phyloP scores from a whole-genome alignment of 805 yeast species.

The Candida insectalens region DNA sequence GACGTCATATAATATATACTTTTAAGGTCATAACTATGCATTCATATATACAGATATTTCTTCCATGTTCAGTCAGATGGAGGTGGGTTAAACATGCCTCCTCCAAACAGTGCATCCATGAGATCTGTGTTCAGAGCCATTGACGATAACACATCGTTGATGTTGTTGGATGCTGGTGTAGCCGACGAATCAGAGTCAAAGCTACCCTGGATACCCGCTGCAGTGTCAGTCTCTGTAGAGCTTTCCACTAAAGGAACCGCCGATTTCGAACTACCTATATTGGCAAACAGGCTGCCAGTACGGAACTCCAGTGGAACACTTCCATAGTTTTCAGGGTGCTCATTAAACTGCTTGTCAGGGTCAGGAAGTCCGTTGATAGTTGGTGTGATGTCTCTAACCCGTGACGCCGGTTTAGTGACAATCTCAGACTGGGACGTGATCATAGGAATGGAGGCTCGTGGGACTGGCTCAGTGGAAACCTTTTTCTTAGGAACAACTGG shows the following conservation, averaged over 20 bases:
- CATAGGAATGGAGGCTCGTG: neutral
- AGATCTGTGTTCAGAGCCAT: slow-evolving; percentile 21
- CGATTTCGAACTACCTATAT: neutral
- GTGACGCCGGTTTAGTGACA: neutral
- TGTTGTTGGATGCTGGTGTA: slow-evolving; percentile 7
- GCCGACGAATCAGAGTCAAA: slow-evolving; percentile 2
- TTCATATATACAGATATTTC: too few relatives aligned
- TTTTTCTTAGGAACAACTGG: neutral
- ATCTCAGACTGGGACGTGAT: neutral
- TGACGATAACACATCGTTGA: slow-evolving; percentile 19
- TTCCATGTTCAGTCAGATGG: too few relatives aligned
- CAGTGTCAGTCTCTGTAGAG: neutral
- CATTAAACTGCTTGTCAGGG: neutral
- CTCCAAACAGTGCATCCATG: slow-evolving; percentile 24
- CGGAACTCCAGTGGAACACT: neutral
- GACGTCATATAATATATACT: too few relatives aligned
- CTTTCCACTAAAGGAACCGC: neutral
- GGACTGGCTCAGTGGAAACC: neutral
- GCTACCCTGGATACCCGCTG: neutral
- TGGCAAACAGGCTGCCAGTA: neutral
- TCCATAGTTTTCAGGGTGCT: neutral
- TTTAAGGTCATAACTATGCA: too few relatives aligned
- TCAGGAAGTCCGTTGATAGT: neutral
- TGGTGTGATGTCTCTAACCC: neutral
- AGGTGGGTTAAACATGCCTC: slow-evolving; percentile 13